phyloP scores from a whole-genome alignment of 768 basidiomycete genomes.

The Auricularia sp. region DNA sequence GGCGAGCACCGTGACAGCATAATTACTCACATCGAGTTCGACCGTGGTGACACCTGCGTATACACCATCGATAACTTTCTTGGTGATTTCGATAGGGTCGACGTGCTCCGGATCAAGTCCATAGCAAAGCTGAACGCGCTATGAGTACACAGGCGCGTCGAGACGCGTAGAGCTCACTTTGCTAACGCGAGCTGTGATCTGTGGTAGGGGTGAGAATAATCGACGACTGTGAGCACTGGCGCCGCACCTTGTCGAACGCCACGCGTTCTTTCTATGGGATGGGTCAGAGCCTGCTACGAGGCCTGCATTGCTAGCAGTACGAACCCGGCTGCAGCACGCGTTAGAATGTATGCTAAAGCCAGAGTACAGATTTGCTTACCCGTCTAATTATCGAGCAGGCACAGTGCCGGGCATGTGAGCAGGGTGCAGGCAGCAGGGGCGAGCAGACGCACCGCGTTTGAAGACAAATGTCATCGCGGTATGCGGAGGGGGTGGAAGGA shows the following conservation, averaged over 20 bases:
- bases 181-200: conserved; percentile 81
- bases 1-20: too few relatives aligned
- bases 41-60: conserved; percentile 95
- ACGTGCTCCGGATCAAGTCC: conserved; percentile 89
- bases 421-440: not conserved
- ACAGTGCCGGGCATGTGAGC: not conserved
- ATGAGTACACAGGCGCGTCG: not conserved
- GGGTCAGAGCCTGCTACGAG: not conserved
- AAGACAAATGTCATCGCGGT: conserved; percentile 28
- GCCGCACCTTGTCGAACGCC: conserved; percentile 76
- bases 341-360: not conserved
- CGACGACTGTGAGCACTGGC: not conserved
- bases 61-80: conserved; percentile 88
- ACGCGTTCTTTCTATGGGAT: conserved; percentile 79
- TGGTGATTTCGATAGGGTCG: conserved; percentile 88
- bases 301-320: not conserved
- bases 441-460: conserved; percentile 39
- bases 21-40: conserved; percentile 76
- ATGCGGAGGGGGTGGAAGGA: too few relatives aligned
- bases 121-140: conserved; percentile 58
- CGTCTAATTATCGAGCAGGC: not conserved
- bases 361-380: conserved; percentile 6
- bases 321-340: conserved; percentile 13
- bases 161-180: conserved; percentile 26
- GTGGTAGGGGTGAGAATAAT: conserved; percentile 3